A percentile compares a stretch with the other conserved stretches of the same genome.
Conservation (phyloP, 345 rosid species). For the Populus davidiana region DNA sequence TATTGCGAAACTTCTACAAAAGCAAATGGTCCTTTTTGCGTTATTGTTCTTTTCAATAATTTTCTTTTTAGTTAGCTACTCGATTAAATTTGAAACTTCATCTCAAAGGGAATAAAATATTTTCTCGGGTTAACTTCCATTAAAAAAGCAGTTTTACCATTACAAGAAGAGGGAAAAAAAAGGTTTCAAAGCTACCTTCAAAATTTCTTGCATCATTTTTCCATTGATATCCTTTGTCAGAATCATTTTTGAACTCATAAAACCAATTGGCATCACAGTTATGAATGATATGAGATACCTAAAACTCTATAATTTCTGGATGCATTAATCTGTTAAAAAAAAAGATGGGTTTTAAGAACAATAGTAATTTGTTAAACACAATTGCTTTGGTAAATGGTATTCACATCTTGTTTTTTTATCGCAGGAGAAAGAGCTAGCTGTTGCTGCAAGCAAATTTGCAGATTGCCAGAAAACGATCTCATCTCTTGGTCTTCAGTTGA, state of each 20-base stretch:
- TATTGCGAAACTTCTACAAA: neutral
- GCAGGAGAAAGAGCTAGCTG: constrained; percentile 71
- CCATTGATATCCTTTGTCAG: neutral
- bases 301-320: neutral
- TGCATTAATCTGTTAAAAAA: neutral
- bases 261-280: neutral
- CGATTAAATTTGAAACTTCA: neutral
- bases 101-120: neutral
- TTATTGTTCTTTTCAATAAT: neutral
- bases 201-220: neutral
- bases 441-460: constrained; percentile 63
- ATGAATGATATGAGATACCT: neutral
- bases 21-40: neutral
- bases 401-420: neutral
- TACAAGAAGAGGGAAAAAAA: neutral
- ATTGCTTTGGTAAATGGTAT: neutral
- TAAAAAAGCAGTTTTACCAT: neutral
- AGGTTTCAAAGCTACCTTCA: neutral
- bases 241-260: neutral
- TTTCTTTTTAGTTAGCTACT: neutral
- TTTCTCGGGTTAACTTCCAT: neutral
- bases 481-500: constrained; percentile 59
- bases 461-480: constrained; percentile 90
- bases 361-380: neutral
- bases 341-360: neutral